Evolutionary conservation across 768 basidiomycete species (phyloP).

Genomic region (Tylopilus vinaceipallidus): DNA sequence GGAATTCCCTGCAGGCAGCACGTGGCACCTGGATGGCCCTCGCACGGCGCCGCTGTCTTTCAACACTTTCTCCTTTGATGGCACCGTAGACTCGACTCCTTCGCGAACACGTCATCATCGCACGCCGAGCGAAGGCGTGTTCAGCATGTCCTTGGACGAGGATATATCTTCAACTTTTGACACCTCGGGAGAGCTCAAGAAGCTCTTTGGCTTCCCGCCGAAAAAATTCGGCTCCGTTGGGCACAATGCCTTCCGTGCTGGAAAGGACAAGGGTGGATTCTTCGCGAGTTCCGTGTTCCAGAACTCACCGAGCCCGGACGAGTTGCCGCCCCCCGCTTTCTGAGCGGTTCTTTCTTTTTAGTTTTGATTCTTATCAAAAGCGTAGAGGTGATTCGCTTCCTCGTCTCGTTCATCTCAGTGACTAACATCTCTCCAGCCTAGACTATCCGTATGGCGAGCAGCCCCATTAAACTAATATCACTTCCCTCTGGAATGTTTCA

Average conservation of each 20-base stretch:
- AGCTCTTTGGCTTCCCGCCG: constrained; percentile 32
- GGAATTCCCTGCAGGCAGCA: constrained; percentile 27
- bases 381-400: constrained; percentile 38
- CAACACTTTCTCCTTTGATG: constrained; percentile 40
- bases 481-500: constrained; percentile 30
- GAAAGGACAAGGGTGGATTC: constrained; percentile 44
- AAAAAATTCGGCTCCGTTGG: constrained; percentile 32
- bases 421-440: constrained; percentile 26
- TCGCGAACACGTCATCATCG: constrained; percentile 41
- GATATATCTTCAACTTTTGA: constrained; percentile 46
- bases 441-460: constrained; percentile 38
- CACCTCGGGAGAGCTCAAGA: constrained; percentile 37
- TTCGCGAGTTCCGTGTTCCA: constrained; percentile 84
- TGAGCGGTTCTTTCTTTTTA: constrained; percentile 38
- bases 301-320: constrained; percentile 83
- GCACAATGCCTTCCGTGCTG: constrained; percentile 22
- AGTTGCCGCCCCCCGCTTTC: constrained; percentile 68
- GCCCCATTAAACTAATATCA: constrained; percentile 39
- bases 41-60: constrained; percentile 51
- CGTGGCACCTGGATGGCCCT: constrained; percentile 43
- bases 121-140: constrained; percentile 72
- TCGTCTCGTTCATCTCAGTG: not conserved
- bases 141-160: constrained; percentile 73
- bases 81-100: constrained; percentile 34
- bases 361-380: constrained; percentile 26